Base-by-base conservation (phyloP, 345 rosid species). In the Gynandropsis gynandra region DNA sequence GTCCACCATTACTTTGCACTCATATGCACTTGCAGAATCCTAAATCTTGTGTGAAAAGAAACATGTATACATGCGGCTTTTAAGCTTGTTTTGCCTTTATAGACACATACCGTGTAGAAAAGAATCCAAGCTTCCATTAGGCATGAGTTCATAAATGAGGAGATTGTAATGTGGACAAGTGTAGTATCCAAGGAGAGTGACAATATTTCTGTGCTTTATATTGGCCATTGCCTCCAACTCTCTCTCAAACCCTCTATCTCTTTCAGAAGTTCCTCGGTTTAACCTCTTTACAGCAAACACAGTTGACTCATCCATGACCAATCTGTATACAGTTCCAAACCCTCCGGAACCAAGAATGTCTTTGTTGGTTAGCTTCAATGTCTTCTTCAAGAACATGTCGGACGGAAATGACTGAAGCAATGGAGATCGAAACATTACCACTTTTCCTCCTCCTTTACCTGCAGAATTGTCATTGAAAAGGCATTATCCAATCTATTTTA, bases 331-430 rank as follows among this genome's bases (percentile, higher is more conserved):
- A 1, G 85, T 83, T 42, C 98, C 97, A 0, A 59, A 74, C 14
- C 94, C 94, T 31, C 94, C 97, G 0, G 79, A 73, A 0, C 97
- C 96, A 12, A 86, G 76, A 50, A 86, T 74, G 73, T 83, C 98
- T 62, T 77, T 77, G 77, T 63, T 82, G 63, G 68, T 80, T 61
- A 81, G 27, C 54, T 83, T 86, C 42, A 71, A 59, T 16, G 77
- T 73, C 68, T 76, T 81, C 78, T 81, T 75, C 68, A 83, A 46
- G 54, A 89, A 51, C 44, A 69, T 55, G 11, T 81, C 76, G 0
- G 83, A 66, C 12, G 72, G 66, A 5, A 86, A 58, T 45, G 90
- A 78, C 43, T 67, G 78, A 58, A 75, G 39, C 49, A 51, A 55
- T 41, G 80, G 74, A 16, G 90, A 76, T 70, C 75, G 74, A 12